Conservation (phyloP, 2,329 filamentous ascomycete genomes). For the Clonostachys rosea region DNA sequence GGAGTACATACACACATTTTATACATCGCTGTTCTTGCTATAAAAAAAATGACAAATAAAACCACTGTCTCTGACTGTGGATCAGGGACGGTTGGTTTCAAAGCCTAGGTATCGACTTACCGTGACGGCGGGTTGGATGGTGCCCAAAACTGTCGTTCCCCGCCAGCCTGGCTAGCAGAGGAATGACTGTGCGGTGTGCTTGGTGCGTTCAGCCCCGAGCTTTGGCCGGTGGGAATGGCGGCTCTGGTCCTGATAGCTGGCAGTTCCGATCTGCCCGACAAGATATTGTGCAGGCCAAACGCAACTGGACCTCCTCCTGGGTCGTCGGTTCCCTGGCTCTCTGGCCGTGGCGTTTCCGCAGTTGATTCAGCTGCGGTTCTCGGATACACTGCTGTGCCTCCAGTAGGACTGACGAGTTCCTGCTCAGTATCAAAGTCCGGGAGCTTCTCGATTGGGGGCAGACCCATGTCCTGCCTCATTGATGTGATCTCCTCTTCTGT, state of each 20-base stretch:
- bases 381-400: no score
- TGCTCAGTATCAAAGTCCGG: no score
- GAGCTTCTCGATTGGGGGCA: no score
- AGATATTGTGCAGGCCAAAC: neutral
- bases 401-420: no score
- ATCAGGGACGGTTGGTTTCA: neutral
- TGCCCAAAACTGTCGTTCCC: neutral
- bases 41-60: no score
- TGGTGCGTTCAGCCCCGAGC: neutral
- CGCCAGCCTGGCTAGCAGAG: neutral
- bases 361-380: no score
- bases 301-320: neutral
- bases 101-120: neutral
- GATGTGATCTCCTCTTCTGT: conserved; percentile 59
- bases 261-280: neutral
- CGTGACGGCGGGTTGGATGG: conserved; percentile 1
- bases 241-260: neutral
- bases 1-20: no score
- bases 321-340: neutral
- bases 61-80: no score
- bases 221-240: no score
- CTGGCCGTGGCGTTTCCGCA: neutral
- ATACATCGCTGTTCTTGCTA: no score
- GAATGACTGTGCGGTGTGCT: neutral
- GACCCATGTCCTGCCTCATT: conserved; percentile 16